A percentile compares a stretch with the other conserved stretches of the same genome.
Conservation (phyloP, 345 rosid genomes). For the Arabidopsis arenosa region DNA sequence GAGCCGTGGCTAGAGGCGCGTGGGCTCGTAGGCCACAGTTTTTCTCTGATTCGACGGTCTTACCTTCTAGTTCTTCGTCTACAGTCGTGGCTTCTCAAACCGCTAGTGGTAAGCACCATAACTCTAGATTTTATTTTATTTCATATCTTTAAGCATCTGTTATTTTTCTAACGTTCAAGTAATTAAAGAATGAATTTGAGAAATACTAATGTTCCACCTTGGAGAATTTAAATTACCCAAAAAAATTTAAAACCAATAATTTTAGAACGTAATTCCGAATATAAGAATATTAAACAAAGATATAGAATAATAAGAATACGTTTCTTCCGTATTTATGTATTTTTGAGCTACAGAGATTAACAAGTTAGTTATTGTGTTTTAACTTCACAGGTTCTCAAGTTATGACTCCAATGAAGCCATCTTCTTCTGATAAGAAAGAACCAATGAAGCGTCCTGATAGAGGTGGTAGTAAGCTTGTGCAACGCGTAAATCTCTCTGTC, state of each 20-base stretch:
- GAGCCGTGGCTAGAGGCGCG: not conserved
- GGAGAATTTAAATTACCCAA: not conserved
- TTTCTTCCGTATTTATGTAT: not conserved
- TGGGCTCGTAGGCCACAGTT: slow-evolving; percentile 30
- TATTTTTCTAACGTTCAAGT: not conserved
- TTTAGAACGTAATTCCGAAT: not conserved
- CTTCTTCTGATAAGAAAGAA: slow-evolving; percentile 34
- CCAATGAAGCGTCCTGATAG: slow-evolving; percentile 67
- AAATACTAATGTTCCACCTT: too few species aligned
- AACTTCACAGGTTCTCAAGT: slow-evolving; percentile 29
- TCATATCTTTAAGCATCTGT: too few species aligned
- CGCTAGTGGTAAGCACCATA: slow-evolving; percentile 23
- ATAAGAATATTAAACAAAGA: too few species aligned
- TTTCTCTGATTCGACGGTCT: slow-evolving; percentile 8
- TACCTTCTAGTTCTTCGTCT: slow-evolving; percentile 14
- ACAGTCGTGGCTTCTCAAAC: slow-evolving; percentile 25
- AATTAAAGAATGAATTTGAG: not conserved
- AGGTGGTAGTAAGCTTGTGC: slow-evolving; percentile 55
- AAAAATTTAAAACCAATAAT: not conserved
- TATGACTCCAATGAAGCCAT: slow-evolving; percentile 15
- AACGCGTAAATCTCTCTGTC: slow-evolving; percentile 51
- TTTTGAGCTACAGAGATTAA: not conserved
- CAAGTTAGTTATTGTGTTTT: not conserved
- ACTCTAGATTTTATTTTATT: not conserved
- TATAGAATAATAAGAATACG: not conserved